Conservation (phyloP, 2,329 filamentous ascomycete species). For the Anthostomella pinea region DNA sequence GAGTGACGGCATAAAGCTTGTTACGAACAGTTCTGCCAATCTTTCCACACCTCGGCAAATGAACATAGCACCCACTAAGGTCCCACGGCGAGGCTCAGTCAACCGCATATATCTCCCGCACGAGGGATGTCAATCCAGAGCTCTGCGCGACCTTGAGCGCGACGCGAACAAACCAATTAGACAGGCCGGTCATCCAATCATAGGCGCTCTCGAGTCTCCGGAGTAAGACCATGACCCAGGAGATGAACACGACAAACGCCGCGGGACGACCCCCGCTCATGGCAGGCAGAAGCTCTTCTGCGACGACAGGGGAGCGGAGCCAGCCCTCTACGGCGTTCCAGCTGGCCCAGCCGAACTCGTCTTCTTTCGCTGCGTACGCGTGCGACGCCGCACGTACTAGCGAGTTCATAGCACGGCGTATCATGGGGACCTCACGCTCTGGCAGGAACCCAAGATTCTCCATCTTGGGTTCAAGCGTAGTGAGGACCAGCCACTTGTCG, state of each 20-base stretch:
- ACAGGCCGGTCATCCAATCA: slow-evolving; percentile 10
- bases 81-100: no score
- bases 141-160: slow-evolving; percentile 3
- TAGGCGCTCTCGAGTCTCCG: slow-evolving; percentile 7
- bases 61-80: no score
- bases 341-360: slow-evolving; percentile 2
- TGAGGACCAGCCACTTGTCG: slow-evolving; percentile 3
- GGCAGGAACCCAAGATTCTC: slow-evolving; percentile 2
- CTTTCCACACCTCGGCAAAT: no score
- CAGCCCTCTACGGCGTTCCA: slow-evolving; percentile 13
- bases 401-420: slow-evolving; percentile 4
- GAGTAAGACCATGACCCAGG: slow-evolving; percentile 7
- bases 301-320: slow-evolving; percentile 6
- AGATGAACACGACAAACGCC: slow-evolving; percentile 10
- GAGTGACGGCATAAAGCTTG: no score
- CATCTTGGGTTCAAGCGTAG: slow-evolving; percentile 5
- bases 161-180: slow-evolving; percentile 10
- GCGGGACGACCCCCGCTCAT: slow-evolving; percentile 6
- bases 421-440: slow-evolving; percentile 4
- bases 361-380: slow-evolving; percentile 6
- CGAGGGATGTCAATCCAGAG: slow-evolving; percentile 1
- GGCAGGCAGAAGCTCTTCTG: slow-evolving; percentile 7
- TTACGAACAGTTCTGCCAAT: no score
- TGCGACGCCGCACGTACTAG: slow-evolving; percentile 4
- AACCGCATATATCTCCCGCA: slow-evolving; percentile 4